Base-by-base conservation (phyloP, 805 yeast genomes). In the Lachancea fermentati region DNA sequence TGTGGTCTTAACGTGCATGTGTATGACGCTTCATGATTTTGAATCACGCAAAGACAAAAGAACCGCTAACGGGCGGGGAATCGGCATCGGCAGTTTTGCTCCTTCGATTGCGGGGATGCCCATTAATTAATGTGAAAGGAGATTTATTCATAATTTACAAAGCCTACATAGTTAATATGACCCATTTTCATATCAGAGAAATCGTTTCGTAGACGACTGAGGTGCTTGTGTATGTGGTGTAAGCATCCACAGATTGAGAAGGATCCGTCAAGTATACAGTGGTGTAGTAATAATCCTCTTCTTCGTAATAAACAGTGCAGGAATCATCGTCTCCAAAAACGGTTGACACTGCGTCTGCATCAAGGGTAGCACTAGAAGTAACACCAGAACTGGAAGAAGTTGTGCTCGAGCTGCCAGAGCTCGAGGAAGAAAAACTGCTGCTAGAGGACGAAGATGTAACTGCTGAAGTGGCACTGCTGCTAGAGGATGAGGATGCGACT, bases 151-250 rank as follows among this genome's bases (percentile, higher is more conserved):
- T 30, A 32, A 36, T 25, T 17, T 29, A 32, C 30, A 29, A 15
- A 16, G 15, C 36, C 13, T 29, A 36, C 19, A 30, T 15, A 2
- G 7, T 6, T 22, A 16, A 28, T 14, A 19, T 15, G 18, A 22
- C n/a, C n/a, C n/a, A n/a, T n/a, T n/a, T n/a, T n/a, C n/a, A n/a
- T n/a, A n/a, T n/a, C n/a, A n/a, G n/a, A n/a, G 45, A 41, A 19
- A 53, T 32, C 5, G 65, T 60, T 25, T 47, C 45, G 36, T 50
- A 54, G 5, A 50, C 48, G 4, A 53, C 49, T 31, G 44, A 52
- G 6, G 63, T 58, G 33, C 60, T 57, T 6, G 65, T 60, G 33
- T 56, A 46, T 9, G 65, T 60, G 5, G 63, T 57, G n/a, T 58
- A 58, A 12, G 63, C 63, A 53, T 58, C 63, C 5, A 60, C 52